Base-by-base conservation (phyloP, 495 filamentous ascomycete genomes). In the Xylaria acuta region DNA sequence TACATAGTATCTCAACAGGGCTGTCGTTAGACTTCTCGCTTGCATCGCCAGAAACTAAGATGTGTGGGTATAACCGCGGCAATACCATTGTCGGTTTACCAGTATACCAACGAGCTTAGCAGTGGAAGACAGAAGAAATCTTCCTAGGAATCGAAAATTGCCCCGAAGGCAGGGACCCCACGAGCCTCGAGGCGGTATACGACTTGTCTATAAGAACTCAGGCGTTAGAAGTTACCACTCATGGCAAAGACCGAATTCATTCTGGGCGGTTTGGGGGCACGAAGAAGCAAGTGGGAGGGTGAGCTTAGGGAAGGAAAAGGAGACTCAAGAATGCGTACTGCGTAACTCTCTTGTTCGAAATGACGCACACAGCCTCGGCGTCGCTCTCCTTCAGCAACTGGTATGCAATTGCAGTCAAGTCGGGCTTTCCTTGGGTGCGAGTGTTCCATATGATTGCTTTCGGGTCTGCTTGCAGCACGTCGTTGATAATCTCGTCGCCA, bases 141-240 rank as follows among this genome's bases (percentile, higher is more conserved):
- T 58, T 59, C 40, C 85, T 80, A 93, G 43, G 90, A 92, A 81
- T 94, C 92, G 78, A 91, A 94, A 75, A 94, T 91, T 18, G 91
- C 87, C 20, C 91, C 92, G 80, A 86, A 93, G 14, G 90, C 90
- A 36, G 89, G 87, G 45, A 92, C 80, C 1, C 90, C 89, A 67
- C 87, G 82, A 41, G 83, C 84, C 80, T 94, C 90, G 68, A 94
- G 81, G 47, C 86, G 87, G 80, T 89, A 91, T 5, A 92, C 88
- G 14, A 92, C 81, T 75, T 86, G 85, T 64, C 60, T 64, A 30
- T 22, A 25, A 64, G 22, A 16, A 30, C 22, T 1, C 36, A 18
- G n/a, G 38, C 22, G 60, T 64, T 30, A 64, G 60, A 25, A 30
- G 3, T 16, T 16, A 43, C 38, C 11, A 5, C 20, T 41, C 22